Percentiles rank a stretch among this genome's conserved stretches.
phyloP scores from a whole-genome alignment of 768 basidiomycete genomes.

The Lentinula detonsa region DNA sequence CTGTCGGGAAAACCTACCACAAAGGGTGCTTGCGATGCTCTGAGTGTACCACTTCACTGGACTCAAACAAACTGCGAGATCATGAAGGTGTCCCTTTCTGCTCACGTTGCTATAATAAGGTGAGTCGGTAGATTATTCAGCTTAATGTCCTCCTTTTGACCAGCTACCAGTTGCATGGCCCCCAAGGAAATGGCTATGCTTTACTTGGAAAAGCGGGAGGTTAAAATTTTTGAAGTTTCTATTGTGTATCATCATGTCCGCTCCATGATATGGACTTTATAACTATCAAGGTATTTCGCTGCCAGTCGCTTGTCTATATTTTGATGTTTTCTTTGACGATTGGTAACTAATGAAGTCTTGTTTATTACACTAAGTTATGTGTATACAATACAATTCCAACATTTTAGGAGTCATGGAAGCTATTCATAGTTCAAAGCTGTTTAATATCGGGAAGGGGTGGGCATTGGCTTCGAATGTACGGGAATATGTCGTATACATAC shows the following conservation, averaged over 20 bases:
- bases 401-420: too few species aligned
- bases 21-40: slow-evolving; percentile 73
- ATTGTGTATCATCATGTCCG: not conserved
- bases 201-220: slow-evolving; percentile 49
- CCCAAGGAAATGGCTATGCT: slow-evolving; percentile 73
- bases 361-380: too few species aligned
- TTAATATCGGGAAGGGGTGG: too few species aligned
- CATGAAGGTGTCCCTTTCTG: slow-evolving; percentile 72
- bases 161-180: slow-evolving; percentile 54
- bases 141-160: not conserved
- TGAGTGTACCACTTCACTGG: slow-evolving; percentile 63
- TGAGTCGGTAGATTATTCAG: slow-evolving; percentile 12
- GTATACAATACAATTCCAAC: too few species aligned
- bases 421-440: too few species aligned
- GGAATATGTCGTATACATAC: too few species aligned
- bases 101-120: slow-evolving; percentile 70
- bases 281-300: too few species aligned
- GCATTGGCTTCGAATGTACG: too few species aligned
- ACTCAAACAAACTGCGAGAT: slow-evolving; percentile 68
- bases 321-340: not conserved
- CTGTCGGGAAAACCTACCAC: slow-evolving; percentile 76
- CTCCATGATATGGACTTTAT: too few species aligned
- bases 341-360: too few species aligned
- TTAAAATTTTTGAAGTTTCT: not conserved
- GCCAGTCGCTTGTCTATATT: too few species aligned